Base-by-base conservation (phyloP, 2,329 filamentous ascomycete genomes). In the Nakataea oryzae region DNA sequence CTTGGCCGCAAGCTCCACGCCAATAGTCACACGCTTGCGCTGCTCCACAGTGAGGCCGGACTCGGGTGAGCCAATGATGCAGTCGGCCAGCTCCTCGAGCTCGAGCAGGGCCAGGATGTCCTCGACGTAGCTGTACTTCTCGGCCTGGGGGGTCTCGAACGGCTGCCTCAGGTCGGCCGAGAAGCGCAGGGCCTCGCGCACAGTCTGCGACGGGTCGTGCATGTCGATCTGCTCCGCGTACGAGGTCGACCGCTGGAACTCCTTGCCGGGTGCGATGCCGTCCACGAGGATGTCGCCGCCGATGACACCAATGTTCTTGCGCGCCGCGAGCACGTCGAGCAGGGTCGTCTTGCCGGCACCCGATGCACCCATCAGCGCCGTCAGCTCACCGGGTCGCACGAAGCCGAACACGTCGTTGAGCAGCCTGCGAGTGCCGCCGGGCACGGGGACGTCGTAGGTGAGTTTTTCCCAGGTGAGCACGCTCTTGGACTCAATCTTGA, bases 281-380 rank as follows among this genome's bases (percentile, higher is more conserved):
- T 86, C 84, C 41, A 86, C 81, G 2, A 85, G 71, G 11, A 86
- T 78, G 54, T 84, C 80, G 54, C 83, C 83, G 0, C 71, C 67
- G 54, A 86, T 82, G 2, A 85, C 81, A 66, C 84, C 84, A 62
- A 86, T 84, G 66, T 83, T 86, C 74, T 85, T 86, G 50, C 84
- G 76, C 1, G 78, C 72, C 0, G 83, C 83, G 47, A 96, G 77
- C 1, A 93, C 89, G 68, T 96, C 90, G 3, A 96, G 78, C 0
- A 96, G 77, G 0, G 91, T 96, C 0, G 91, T 95, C 76, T 96
- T 96, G 59, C 91, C 91, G 5, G 91, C 91, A n/a, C 89, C 89
- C 6, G 88, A 91, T 8, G 87, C 86, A 54, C 90, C 90, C 88
- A 95, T 92, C 1, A 95, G 77, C 2, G 90, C 76, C 3, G 89